Percentiles rank a stretch among this genome's conserved stretches.
Evolutionary conservation across 306 rosid genomes (phyloP).

Genomic region (Cucumis cinereus): DNA sequence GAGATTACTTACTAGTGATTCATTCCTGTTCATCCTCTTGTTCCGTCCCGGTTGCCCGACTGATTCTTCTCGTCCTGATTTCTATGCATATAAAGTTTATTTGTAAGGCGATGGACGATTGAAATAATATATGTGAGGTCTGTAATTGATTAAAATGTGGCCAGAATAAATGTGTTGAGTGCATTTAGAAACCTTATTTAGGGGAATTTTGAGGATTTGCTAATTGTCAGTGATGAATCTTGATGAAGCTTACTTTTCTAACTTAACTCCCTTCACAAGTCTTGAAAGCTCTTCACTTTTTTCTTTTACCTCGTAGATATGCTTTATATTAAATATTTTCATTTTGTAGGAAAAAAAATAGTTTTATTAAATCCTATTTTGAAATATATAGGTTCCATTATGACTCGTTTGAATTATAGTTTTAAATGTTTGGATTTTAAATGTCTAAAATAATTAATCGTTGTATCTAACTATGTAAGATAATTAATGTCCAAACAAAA

Average conservation of each 20-base stretch:
- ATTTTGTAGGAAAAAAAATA: background rate
- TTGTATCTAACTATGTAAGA: too few relatives aligned
- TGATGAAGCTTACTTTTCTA: background rate
- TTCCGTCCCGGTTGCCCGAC: background rate
- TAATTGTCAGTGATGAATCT: background rate
- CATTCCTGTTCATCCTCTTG: background rate
- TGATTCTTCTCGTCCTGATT: conserved; percentile 3
- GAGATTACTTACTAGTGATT: background rate
- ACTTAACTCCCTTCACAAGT: background rate
- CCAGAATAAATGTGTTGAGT: background rate
- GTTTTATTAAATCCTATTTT: too few relatives aligned
- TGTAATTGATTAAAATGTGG: background rate
- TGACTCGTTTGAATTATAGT: too few relatives aligned
- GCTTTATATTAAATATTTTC: background rate
- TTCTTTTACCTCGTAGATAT: background rate
- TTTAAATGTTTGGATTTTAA: too few relatives aligned
- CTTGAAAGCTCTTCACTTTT: background rate
- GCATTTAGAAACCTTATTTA: background rate
- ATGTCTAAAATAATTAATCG: too few relatives aligned
- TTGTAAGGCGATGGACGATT: background rate
- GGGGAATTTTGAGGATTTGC: background rate
- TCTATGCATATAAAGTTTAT: background rate
- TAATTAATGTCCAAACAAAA: too few relatives aligned
- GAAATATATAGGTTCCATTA: too few relatives aligned
- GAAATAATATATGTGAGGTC: conserved; percentile 4